A percentile compares a stretch with the other conserved stretches of the same genome.
These are phyloP conservation scores for Stellera chamaejasme DNA, from an alignment of 345 rosid species.

Conservation along the genomic window DNA sequence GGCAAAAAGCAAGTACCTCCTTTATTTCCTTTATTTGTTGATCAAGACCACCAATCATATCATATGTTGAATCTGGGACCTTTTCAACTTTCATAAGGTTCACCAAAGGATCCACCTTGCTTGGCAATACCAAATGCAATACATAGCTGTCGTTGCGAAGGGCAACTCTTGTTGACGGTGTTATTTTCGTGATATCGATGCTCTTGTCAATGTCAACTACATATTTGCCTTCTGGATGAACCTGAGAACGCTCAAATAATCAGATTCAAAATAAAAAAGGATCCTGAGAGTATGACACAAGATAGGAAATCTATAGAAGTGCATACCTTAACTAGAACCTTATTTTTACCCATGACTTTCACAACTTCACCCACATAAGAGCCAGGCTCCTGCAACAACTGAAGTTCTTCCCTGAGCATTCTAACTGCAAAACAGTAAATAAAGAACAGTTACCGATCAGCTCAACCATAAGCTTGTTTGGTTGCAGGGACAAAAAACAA, in stretches of 20 bases:
- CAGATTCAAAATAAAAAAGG: not conserved
- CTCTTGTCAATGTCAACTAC: slow-evolving; percentile 93
- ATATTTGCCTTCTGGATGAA: slow-evolving; percentile 99
- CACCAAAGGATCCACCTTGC: slow-evolving; percentile 96
- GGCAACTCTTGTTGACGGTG: slow-evolving; percentile 94
- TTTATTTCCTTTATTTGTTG: slow-evolving; percentile 98
- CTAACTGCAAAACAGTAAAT: slow-evolving; percentile 35
- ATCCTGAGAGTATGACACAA: not conserved
- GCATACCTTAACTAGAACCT: slow-evolving; percentile 85
- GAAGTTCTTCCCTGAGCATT: slow-evolving; percentile 94
- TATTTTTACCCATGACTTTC: slow-evolving; percentile 98
- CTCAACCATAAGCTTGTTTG: no score
- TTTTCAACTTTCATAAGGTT: slow-evolving; percentile 99
- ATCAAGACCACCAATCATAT: slow-evolving; percentile 99
- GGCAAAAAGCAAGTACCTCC: slow-evolving; percentile 39
- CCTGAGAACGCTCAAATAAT: slow-evolving; percentile 30
- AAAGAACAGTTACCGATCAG: no score
- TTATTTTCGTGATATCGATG: slow-evolving; percentile 88
- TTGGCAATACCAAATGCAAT: slow-evolving; percentile 83
- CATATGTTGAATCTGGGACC: slow-evolving; percentile 98
- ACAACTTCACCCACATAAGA: slow-evolving; percentile 99
- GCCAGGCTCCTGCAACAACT: slow-evolving; percentile 98
- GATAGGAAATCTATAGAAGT: not conserved
- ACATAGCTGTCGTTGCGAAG: slow-evolving; percentile 98
- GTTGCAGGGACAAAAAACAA: no score